These are phyloP conservation scores for Saturnispora ahearnii DNA, from an alignment of 805 yeast genomes.

Conservation along the genomic window DNA sequence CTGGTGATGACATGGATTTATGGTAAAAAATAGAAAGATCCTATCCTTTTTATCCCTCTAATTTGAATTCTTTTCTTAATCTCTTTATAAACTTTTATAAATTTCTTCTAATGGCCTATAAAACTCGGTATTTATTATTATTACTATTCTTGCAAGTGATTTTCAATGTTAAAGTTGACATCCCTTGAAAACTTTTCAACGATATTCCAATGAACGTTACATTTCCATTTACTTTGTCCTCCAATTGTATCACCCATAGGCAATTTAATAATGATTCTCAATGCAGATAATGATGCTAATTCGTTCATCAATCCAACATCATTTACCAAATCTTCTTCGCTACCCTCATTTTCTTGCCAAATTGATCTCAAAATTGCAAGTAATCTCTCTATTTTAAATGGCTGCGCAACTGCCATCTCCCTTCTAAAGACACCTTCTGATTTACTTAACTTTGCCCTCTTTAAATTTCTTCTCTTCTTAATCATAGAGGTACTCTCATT, in stretches of 20 bases:
- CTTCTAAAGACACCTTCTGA: slow-evolving; percentile 43
- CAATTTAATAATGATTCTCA: slow-evolving; percentile 24
- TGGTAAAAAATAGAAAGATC: slow-evolving; percentile 16
- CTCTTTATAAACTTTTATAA: slow-evolving; percentile 9
- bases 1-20: slow-evolving; percentile 20
- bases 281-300: slow-evolving; percentile 29
- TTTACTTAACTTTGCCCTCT: slow-evolving; percentile 19
- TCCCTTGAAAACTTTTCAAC: slow-evolving; percentile 54
- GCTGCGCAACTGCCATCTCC: slow-evolving; percentile 57
- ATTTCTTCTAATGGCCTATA: neutral
- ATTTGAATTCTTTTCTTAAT: slow-evolving; percentile 9
- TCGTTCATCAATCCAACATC: slow-evolving; percentile 32
- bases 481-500: slow-evolving; percentile 32
- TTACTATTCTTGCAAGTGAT: slow-evolving; percentile 35
- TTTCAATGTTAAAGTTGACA: slow-evolving; percentile 55
- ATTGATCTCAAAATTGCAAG: slow-evolving; percentile 73
- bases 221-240: slow-evolving; percentile 68
- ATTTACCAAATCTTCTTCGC: slow-evolving; percentile 24
- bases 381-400: slow-evolving; percentile 70
- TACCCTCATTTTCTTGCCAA: slow-evolving; percentile 33
- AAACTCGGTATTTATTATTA: neutral
- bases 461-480: slow-evolving; percentile 26
- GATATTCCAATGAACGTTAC: slow-evolving; percentile 62
- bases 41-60: neutral
- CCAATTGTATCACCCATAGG: slow-evolving; percentile 38